Evolutionary conservation across 164 flowering plant species (phyloP).

Genomic region (Euptelea pleiosperma): DNA sequence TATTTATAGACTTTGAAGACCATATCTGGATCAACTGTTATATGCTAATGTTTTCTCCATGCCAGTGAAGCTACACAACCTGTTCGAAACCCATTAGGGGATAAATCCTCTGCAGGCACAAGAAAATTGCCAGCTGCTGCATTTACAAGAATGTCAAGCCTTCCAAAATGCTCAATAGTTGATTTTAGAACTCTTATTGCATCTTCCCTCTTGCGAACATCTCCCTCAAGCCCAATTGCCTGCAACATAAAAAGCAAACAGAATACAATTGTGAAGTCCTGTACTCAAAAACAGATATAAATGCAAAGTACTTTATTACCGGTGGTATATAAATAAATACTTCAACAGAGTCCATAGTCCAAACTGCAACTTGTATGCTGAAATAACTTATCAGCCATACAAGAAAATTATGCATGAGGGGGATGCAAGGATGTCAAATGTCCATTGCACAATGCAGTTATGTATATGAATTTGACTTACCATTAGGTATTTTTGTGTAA

Average conservation of each 20-base stretch:
- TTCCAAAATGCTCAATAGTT: slow-evolving; percentile 69
- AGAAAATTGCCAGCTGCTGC: slow-evolving; percentile 96
- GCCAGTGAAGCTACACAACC: slow-evolving; percentile 36
- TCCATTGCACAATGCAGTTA: no score
- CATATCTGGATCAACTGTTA: background rate
- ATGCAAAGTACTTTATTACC: background rate
- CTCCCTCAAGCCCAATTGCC: slow-evolving; percentile 90
- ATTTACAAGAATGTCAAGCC: slow-evolving; percentile 86
- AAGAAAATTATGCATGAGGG: no score
- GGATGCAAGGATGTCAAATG: no score
- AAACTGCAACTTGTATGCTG: no score
- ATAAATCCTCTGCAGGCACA: slow-evolving; percentile 74
- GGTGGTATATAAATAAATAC: background rate
- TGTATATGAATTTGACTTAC: no score
- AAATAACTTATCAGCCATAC: no score
- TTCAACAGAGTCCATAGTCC: no score
- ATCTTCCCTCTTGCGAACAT: slow-evolving; percentile 87
- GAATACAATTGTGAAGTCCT: background rate
- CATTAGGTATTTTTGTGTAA: no score
- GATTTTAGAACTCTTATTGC: slow-evolving; percentile 71
- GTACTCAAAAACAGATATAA: background rate
- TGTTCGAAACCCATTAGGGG: slow-evolving; percentile 90
- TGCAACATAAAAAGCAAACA: slow-evolving; percentile 16
- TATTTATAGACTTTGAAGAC: background rate
- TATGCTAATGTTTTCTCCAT: no score